Percentiles rank a stretch among this genome's conserved stretches.
These are phyloP conservation scores for Blumeria graminis DNA, from an alignment of 2,329 filamentous ascomycete genomes.

Conservation along the genomic window DNA sequence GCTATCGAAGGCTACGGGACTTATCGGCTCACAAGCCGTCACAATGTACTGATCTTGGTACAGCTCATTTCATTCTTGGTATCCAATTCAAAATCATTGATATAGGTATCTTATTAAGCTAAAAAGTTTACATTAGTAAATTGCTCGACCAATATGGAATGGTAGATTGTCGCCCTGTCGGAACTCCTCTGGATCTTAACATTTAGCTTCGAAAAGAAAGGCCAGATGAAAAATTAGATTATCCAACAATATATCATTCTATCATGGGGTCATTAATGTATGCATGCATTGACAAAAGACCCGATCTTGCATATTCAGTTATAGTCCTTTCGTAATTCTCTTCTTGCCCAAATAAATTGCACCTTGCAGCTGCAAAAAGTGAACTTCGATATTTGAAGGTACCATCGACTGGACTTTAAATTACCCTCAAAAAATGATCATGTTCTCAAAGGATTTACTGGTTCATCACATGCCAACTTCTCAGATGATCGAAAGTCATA, in stretches of 20 bases:
- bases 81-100: background rate
- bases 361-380: background rate
- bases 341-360: background rate
- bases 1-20: too few species aligned
- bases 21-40: too few species aligned
- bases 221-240: background rate
- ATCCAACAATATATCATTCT: background rate
- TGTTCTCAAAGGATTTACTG: background rate
- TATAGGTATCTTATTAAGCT: background rate
- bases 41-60: background rate
- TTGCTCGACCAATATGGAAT: background rate
- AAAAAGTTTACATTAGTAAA: background rate
- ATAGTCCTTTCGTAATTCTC: background rate
- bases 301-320: background rate
- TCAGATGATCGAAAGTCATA: background rate
- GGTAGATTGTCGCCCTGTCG: background rate
- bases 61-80: background rate
- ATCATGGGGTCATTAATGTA: background rate
- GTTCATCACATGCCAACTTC: background rate
- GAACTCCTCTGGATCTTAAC: background rate
- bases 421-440: background rate
- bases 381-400: background rate
- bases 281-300: background rate
- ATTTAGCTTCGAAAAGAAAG: background rate
- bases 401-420: background rate